Percentiles rank a stretch among this genome's conserved stretches.
These are phyloP conservation scores for Diaporthe sp. DNA, from an alignment of 2,329 filamentous ascomycete species.

Conservation along the genomic window DNA sequence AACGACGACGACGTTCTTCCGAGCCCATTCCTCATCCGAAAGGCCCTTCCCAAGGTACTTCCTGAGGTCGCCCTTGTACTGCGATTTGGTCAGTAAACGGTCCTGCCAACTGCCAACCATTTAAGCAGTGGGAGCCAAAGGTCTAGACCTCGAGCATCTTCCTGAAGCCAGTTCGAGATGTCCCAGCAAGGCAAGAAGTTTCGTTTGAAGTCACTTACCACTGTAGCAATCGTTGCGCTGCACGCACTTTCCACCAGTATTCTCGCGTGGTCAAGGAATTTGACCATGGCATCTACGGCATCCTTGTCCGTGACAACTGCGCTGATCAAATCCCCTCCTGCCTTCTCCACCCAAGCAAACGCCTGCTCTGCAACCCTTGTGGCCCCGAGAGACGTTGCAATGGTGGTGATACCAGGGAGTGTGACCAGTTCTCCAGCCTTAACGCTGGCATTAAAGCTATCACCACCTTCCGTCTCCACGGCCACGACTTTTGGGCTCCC, in stretches of 20 bases:
- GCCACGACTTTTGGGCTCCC: conserved; percentile 65
- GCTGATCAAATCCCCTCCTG: conserved; percentile 56
- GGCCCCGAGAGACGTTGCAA: conserved; percentile 77
- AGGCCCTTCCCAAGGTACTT: conserved; percentile 65
- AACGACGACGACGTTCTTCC: conserved; percentile 82
- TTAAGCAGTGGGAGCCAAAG: neutral
- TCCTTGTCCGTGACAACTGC: conserved; percentile 79
- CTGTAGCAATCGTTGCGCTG: conserved; percentile 79
- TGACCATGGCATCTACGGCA: conserved; percentile 80
- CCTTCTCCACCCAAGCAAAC: conserved; percentile 67
- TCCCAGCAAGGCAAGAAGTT: too few relatives aligned
- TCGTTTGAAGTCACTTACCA: conserved; percentile 37
- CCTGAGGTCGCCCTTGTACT: conserved; percentile 71
- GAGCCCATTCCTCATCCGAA: conserved; percentile 66
- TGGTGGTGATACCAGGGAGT: conserved; percentile 75
- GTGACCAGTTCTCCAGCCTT: conserved; percentile 65
- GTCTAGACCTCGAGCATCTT: neutral
- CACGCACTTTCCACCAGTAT: conserved; percentile 87
- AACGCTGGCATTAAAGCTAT: conserved; percentile 70
- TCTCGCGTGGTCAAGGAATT: conserved; percentile 84
- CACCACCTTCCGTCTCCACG: conserved; percentile 78
- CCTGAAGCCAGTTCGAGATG: too few relatives aligned
- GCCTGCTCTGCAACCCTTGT: conserved; percentile 68
- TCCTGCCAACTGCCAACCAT: neutral
- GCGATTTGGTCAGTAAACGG: neutral